A percentile compares a stretch with the other conserved stretches of the same genome.
Conservation (phyloP, 2,329 filamentous ascomycete genomes). For the Aspergillus japonicus region DNA sequence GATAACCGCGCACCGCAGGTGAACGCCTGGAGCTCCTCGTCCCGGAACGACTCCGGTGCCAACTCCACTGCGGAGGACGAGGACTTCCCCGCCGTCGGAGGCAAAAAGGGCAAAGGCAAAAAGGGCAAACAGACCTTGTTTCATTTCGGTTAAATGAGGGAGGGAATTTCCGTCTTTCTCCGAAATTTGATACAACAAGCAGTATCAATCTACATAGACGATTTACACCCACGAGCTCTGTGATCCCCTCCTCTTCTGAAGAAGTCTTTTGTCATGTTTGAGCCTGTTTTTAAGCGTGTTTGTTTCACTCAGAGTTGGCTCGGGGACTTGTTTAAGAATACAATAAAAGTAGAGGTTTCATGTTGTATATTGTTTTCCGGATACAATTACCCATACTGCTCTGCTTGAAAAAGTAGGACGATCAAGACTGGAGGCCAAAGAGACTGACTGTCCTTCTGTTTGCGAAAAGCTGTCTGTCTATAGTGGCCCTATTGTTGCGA, state of each 20-base stretch:
- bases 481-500: no score
- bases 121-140: constrained; percentile 44
- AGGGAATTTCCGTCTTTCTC: not conserved
- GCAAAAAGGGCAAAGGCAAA: constrained; percentile 40
- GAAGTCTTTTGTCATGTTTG: not conserved
- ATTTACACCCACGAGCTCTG: not conserved
- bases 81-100: constrained; percentile 23
- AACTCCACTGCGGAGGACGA: constrained; percentile 24
- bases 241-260: not conserved
- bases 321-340: not conserved
- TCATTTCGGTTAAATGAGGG: constrained; percentile 36
- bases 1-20: constrained; percentile 36
- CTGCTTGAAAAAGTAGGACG: no score
- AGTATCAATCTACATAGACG: not conserved
- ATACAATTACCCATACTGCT: no score
- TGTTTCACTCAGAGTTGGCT: not conserved
- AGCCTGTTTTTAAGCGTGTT: not conserved
- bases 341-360: not conserved
- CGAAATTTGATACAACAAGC: not conserved
- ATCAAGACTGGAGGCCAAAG: no score
- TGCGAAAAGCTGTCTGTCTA: no score
- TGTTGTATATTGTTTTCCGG: no score
- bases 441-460: no score
- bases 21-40: constrained; percentile 41
- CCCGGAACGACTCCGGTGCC: constrained; percentile 21